Evolutionary conservation across 2,329 filamentous ascomycete genomes (phyloP).

Genomic region (Diaporthe citrichinensis): DNA sequence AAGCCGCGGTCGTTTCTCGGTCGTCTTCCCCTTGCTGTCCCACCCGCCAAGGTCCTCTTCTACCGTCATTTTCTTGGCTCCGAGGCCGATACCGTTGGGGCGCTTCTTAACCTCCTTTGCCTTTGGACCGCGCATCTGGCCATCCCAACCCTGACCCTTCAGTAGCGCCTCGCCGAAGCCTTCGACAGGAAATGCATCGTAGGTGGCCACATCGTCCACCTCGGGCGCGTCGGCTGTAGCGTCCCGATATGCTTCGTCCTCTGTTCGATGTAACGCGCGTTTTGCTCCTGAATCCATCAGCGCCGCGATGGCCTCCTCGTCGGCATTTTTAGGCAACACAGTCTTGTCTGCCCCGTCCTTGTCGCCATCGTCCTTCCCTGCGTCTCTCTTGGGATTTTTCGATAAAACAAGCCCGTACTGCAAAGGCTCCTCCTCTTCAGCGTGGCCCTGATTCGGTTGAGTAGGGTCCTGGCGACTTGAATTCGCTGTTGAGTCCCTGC

Average conservation of each 20-base stretch:
- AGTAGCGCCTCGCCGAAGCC: slow-evolving; percentile 94
- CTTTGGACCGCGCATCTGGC: slow-evolving; percentile 69
- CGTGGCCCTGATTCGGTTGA: slow-evolving; percentile 46
- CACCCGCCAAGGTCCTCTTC: slow-evolving; percentile 83
- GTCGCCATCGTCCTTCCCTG: slow-evolving; percentile 54
- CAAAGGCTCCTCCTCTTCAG: slow-evolving; percentile 53
- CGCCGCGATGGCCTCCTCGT: slow-evolving; percentile 75
- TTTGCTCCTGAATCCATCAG: slow-evolving; percentile 67
- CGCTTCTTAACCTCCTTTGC: slow-evolving; percentile 77
- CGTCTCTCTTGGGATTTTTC: slow-evolving; percentile 46
- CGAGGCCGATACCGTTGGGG: slow-evolving; percentile 87
- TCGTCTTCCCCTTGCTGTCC: slow-evolving; percentile 74
- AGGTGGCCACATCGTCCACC: slow-evolving; percentile 83
- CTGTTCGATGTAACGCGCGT: slow-evolving; percentile 69
- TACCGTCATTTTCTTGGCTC: slow-evolving; percentile 84
- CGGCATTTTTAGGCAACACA: slow-evolving; percentile 49
- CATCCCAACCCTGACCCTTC: slow-evolving; percentile 96
- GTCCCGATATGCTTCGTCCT: slow-evolving; percentile 77
- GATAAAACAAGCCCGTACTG: slow-evolving; percentile 55
- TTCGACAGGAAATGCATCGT: slow-evolving; percentile 90
- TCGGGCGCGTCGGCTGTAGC: slow-evolving; percentile 82
- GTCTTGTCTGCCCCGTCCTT: slow-evolving; percentile 54
- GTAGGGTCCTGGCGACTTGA: not conserved
- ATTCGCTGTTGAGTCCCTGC: slow-evolving; percentile 11
- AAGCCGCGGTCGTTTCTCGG: slow-evolving; percentile 58